A percentile compares a stretch with the other conserved stretches of the same genome.
Conservation (phyloP, 208 protist genomes). For the Zelonia costaricensis region DNA sequence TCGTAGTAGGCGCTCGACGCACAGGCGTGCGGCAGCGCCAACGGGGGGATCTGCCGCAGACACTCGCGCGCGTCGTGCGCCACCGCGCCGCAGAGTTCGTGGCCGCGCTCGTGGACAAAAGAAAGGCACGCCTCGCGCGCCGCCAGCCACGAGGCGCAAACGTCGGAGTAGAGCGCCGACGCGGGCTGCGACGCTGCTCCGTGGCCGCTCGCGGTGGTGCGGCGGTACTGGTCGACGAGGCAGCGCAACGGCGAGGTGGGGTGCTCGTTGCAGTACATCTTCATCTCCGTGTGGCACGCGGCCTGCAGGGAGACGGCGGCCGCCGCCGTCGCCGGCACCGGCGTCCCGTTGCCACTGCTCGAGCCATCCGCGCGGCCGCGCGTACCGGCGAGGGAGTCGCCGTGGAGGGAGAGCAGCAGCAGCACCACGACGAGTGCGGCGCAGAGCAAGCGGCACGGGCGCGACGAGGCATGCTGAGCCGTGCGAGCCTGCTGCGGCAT, state of each 20-base stretch:
- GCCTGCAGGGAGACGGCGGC: conserved; percentile 19
- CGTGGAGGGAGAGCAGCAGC: conserved; percentile 19
- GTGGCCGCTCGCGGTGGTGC: background rate
- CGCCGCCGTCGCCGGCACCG: background rate
- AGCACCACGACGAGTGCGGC: conserved; percentile 8
- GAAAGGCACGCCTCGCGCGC: conserved; percentile 61
- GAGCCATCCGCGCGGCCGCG: background rate
- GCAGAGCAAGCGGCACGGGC: conserved; percentile 7
- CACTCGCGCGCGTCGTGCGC: conserved; percentile 47
- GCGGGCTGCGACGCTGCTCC: background rate
- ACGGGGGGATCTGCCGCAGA: conserved; percentile 51
- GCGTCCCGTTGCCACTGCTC: background rate
- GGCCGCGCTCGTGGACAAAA: conserved; percentile 31
- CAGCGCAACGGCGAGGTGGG: conserved; percentile 21
- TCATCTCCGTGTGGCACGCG: conserved; percentile 30
- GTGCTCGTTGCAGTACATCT: conserved; percentile 20
- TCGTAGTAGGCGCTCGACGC: conserved; percentile 72
- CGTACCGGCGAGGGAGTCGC: conserved; percentile 23
- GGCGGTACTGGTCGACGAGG: conserved; percentile 25
- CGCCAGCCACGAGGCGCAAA: conserved; percentile 59
- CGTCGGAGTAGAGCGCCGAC: conserved; percentile 21
- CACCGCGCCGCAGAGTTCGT: conserved; percentile 24
- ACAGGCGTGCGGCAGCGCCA: conserved; percentile 44
- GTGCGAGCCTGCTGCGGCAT: conserved; percentile 4
- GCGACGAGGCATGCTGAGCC: conserved; percentile 1